A percentile compares a stretch with the other conserved stretches of the same genome.
Conservation (phyloP, 179 eudicot species). For the Spinacia oleracea region DNA sequence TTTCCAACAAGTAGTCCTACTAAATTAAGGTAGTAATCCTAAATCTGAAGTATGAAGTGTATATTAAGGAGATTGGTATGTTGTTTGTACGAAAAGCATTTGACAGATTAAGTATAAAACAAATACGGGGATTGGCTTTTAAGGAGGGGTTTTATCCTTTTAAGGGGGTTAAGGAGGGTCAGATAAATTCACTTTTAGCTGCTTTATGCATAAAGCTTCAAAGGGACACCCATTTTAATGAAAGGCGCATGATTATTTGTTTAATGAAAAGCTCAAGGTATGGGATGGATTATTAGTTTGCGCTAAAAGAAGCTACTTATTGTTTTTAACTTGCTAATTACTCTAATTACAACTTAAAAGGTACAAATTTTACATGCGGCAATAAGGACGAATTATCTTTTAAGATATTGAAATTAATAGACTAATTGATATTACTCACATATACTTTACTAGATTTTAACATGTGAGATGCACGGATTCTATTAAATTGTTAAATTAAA, state of each 20-base stretch:
- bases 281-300: slow-evolving; percentile 14
- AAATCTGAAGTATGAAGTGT: neutral
- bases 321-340: neutral
- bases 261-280: neutral
- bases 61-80: slow-evolving; percentile 14
- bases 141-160: slow-evolving; percentile 15
- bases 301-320: neutral
- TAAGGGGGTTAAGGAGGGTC: neutral
- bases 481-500: too few relatives aligned
- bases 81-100: slow-evolving; percentile 22
- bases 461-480: too few relatives aligned
- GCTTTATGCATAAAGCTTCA: slow-evolving; percentile 30
- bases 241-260: slow-evolving; percentile 26
- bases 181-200: slow-evolving; percentile 22
- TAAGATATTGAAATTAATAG: too few relatives aligned
- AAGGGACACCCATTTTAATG: slow-evolving; percentile 18
- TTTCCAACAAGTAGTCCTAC: neutral
- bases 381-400: neutral
- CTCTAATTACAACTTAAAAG: neutral
- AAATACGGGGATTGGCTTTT: slow-evolving; percentile 8
- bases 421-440: too few relatives aligned
- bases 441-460: too few relatives aligned
- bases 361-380: neutral
- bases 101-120: neutral
- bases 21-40: neutral